Evolutionary conservation across 345 rosid genomes (phyloP).

Genomic region (Nasturtium officinale): DNA sequence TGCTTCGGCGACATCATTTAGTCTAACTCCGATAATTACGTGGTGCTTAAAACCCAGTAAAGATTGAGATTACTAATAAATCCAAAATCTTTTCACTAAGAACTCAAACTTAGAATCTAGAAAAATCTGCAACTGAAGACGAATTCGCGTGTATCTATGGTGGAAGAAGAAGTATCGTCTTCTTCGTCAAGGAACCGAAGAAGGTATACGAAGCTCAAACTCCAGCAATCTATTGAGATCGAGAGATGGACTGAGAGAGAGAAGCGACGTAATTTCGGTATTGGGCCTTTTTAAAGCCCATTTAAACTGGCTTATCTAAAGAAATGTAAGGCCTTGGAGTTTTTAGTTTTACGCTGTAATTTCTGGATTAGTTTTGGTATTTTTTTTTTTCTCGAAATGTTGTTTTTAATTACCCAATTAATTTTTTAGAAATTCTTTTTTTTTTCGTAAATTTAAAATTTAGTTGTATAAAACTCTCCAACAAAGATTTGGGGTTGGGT

Average conservation of each 20-base stretch:
- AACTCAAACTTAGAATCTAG: conserved; percentile 7
- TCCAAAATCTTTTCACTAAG: background rate
- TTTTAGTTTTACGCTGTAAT: background rate
- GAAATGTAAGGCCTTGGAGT: background rate
- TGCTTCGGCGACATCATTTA: conserved; percentile 84
- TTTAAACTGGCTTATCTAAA: background rate
- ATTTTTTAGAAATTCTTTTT: background rate
- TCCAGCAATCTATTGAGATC: conserved; percentile 29
- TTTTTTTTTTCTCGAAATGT: background rate
- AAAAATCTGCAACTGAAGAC: background rate
- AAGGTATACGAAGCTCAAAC: conserved; percentile 17
- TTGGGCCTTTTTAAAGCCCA: conserved; percentile 29
- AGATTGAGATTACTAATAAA: background rate
- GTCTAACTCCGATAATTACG: background rate
- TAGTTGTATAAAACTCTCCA: background rate
- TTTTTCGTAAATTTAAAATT: background rate
- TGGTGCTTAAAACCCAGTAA: background rate
- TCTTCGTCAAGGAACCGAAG: conserved; percentile 25
- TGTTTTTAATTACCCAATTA: background rate
- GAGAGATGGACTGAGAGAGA: background rate
- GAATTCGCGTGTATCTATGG: conserved; percentile 3
- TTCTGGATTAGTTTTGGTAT: background rate
- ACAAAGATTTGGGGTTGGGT: no score
- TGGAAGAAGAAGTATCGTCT: conserved; percentile 31
- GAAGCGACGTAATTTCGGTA: background rate